Conservation (phyloP, 805 yeast genomes). For the Suhomyces sp. region DNA sequence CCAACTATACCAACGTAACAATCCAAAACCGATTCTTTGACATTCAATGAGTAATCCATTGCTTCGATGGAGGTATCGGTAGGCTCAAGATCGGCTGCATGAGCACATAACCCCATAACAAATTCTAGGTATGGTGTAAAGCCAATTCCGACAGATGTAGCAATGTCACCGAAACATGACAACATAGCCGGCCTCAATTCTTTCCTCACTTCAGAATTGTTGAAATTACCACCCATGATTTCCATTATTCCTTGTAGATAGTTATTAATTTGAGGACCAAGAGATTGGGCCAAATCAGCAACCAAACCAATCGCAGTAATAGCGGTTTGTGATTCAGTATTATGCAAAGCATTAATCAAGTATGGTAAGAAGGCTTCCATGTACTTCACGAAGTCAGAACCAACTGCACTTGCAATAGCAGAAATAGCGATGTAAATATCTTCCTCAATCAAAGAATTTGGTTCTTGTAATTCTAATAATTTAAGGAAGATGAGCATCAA, state of each 20-base stretch:
- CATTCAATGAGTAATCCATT: conserved; percentile 66
- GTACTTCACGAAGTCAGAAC: conserved; percentile 67
- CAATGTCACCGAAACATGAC: conserved; percentile 95
- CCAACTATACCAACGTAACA: conserved; percentile 94
- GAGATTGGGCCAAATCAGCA: conserved; percentile 89
- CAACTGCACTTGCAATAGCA: conserved; percentile 82
- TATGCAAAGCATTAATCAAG: conserved; percentile 73
- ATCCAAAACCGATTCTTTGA: conserved; percentile 89
- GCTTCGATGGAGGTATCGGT: conserved; percentile 73
- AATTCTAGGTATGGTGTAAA: conserved; percentile 76
- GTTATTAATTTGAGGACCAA: conserved; percentile 69
- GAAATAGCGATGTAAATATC: conserved; percentile 91
- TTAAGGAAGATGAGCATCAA: conserved; percentile 82
- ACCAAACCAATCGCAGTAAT: conserved; percentile 91
- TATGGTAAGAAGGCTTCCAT: conserved; percentile 83
- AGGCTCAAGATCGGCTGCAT: conserved; percentile 61
- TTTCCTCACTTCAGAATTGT: conserved; percentile 64
- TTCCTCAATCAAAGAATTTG: conserved; percentile 84
- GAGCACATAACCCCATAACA: conserved; percentile 74
- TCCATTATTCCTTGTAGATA: conserved; percentile 82
- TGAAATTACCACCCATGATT: conserved; percentile 71
- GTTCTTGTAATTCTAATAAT: conserved; percentile 56
- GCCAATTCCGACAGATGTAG: conserved; percentile 76
- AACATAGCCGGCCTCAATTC: conserved; percentile 85
- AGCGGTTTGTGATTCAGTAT: conserved; percentile 80